Conservation (phyloP, 495 filamentous ascomycete species). For the Talaromyces nanjingensis region DNA sequence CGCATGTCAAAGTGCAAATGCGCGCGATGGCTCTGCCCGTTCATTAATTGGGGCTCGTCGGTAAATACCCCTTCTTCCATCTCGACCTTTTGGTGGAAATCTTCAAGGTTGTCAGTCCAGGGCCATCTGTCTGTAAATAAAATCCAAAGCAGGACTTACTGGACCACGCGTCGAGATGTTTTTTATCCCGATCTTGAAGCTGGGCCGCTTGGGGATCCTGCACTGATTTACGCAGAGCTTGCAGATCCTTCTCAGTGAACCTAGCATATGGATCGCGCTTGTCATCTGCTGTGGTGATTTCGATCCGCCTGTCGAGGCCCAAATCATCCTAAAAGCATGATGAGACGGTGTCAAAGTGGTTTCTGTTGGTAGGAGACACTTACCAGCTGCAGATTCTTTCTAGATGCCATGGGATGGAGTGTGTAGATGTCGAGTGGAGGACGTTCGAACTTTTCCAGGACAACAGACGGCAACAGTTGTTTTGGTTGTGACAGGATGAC, state of each 20-base stretch:
- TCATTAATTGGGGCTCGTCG: constrained; percentile 17
- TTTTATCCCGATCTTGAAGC: not conserved
- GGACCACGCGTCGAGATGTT: constrained; percentile 16
- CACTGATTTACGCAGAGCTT: not conserved
- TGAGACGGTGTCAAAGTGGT: not conserved
- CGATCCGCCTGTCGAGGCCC: constrained; percentile 27
- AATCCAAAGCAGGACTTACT: constrained; percentile 17
- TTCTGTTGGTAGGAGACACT: not conserved
- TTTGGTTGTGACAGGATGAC: not conserved
- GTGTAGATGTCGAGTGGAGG: not conserved
- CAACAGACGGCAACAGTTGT: not conserved
- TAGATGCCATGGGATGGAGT: not conserved
- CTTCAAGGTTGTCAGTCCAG: constrained; percentile 12
- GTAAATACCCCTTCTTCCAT: constrained; percentile 25
- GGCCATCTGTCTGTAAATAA: not conserved
- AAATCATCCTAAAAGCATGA: constrained; percentile 24
- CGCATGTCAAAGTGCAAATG: constrained; percentile 11
- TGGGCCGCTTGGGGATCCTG: not conserved
- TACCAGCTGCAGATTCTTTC: not conserved
- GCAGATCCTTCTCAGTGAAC: not conserved
- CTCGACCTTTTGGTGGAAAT: constrained; percentile 18
- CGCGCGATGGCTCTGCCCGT: constrained; percentile 32
- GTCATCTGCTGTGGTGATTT: constrained; percentile 23
- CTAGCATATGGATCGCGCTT: not conserved
- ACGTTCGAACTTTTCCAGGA: not conserved